Percentiles rank a stretch among this genome's conserved stretches.
Conservation (phyloP, 306 rosid species). For the Vachellia collinsii region DNA sequence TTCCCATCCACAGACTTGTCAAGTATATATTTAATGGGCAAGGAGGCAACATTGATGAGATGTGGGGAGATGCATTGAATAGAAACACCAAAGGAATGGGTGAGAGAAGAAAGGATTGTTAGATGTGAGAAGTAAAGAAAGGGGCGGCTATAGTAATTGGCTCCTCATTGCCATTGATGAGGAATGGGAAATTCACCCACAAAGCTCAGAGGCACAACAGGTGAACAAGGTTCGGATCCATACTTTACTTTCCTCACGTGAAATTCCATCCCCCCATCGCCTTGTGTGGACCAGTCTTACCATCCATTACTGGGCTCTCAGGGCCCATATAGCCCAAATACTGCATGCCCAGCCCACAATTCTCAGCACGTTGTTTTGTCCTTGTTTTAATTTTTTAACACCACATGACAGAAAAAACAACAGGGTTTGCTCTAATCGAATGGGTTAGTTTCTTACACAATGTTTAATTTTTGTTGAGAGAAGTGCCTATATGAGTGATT, state of each 20-base stretch:
- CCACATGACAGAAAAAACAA: no score
- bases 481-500: no score
- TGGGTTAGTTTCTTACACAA: no score
- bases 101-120: not conserved
- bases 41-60: not conserved
- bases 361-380: no score
- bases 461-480: no score
- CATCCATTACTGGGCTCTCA: not conserved
- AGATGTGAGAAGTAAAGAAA: not conserved
- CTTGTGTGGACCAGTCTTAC: not conserved
- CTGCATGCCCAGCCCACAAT: not conserved
- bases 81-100: slow-evolving; percentile 22
- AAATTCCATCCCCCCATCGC: not conserved
- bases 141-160: not conserved
- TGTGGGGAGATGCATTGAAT: not conserved
- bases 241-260: slow-evolving; percentile 52
- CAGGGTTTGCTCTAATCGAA: no score
- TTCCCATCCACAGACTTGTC: slow-evolving; percentile 32
- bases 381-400: no score
- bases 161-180: slow-evolving; percentile 6
- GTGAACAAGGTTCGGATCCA: slow-evolving; percentile 18
- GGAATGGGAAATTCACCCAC: slow-evolving; percentile 8
- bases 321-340: not conserved
- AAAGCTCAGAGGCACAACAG: slow-evolving; percentile 14
- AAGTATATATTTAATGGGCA: not conserved